phyloP scores from a whole-genome alignment of 768 basidiomycete genomes.

The Suillus spraguei region DNA sequence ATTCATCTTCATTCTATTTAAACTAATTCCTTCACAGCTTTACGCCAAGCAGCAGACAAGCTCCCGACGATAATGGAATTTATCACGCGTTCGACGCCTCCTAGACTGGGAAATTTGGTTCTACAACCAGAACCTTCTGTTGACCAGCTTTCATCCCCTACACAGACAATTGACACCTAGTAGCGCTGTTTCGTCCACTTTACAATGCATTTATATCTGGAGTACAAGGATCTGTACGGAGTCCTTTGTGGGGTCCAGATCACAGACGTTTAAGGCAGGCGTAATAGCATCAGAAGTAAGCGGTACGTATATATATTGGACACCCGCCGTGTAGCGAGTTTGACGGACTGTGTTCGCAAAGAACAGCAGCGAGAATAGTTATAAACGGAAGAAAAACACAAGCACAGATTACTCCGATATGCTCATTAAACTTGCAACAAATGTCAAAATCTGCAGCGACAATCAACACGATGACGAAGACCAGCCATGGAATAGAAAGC shows the following conservation, averaged over 20 bases:
- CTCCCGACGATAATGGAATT: slow-evolving; percentile 90
- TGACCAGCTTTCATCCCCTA: background rate
- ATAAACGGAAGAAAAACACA: background rate
- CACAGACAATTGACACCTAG: slow-evolving; percentile 12
- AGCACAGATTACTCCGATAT: slow-evolving; percentile 44
- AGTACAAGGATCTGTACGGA: background rate
- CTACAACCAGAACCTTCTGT: slow-evolving; percentile 40
- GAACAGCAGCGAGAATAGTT: background rate
- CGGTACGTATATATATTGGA: background rate
- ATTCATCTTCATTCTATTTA: slow-evolving; percentile 4
- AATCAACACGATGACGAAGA: background rate
- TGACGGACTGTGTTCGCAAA: background rate
- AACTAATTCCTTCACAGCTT: slow-evolving; percentile 48
- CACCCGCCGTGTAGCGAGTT: background rate
- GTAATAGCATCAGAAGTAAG: background rate
- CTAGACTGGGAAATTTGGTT: slow-evolving; percentile 72
- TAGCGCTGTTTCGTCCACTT: slow-evolving; percentile 14
- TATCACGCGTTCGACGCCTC: slow-evolving; percentile 65
- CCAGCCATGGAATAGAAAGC: slow-evolving; percentile 1
- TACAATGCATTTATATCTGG: background rate
- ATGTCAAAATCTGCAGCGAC: slow-evolving; percentile 78
- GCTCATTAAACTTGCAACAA: slow-evolving; percentile 92
- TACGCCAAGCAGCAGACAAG: slow-evolving; percentile 86
- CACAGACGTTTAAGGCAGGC: background rate
- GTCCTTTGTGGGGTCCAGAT: background rate